Base-by-base conservation (phyloP, 202 grass and related monocot genomes). In the Brachypodium distachyon region DNA sequence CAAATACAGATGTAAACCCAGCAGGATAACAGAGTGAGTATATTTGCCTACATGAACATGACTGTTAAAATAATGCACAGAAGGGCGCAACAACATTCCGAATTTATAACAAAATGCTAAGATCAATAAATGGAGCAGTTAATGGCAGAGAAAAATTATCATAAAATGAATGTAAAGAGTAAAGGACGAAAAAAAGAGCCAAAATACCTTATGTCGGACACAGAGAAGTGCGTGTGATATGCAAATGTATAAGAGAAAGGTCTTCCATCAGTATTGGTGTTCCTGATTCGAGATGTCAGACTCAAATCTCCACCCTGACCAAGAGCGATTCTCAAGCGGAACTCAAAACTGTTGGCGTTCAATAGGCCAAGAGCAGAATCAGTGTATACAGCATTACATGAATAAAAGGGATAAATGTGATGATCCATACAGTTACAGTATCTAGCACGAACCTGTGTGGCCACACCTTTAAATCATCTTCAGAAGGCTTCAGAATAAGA, bases 401-500 rank as follows among this genome's bases (percentile, higher is more conserved):
- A 50, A 75, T 40, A 72, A 55, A 82, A 39, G 7, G 28, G 7
- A 58, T 27, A 73, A 44, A 55, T 25, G 12, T 32, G 65, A 26
- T 4, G 2, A 77, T 72, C 39, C 25, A 59, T 16, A n/a, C n/a
- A 2, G 19, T 33, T 6, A 34, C 49, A 69, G 32, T 37, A 49
- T 75, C 13, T 25, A 79, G 34, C 67, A 62, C 52, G 68, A 82
- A 97, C 93, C 93, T 97, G 84, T 97, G 93, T 22, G 90, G 85
- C 91, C 89, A 98, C 33, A 70, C 88, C 84, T 94, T 98, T 39
- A 88, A 73, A 79, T 93, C 88, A 57, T 97, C 94, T n/a, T 86
- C 88, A 73, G 91, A 82, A 39, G 91, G 87, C 79, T 83, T 92
- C 27, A 98, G 85, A 67, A 98, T 94, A 47, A 98, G 54, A 74